phyloP scores from a whole-genome alignment of 768 basidiomycete genomes.

The Paxillus rubicundulus region DNA sequence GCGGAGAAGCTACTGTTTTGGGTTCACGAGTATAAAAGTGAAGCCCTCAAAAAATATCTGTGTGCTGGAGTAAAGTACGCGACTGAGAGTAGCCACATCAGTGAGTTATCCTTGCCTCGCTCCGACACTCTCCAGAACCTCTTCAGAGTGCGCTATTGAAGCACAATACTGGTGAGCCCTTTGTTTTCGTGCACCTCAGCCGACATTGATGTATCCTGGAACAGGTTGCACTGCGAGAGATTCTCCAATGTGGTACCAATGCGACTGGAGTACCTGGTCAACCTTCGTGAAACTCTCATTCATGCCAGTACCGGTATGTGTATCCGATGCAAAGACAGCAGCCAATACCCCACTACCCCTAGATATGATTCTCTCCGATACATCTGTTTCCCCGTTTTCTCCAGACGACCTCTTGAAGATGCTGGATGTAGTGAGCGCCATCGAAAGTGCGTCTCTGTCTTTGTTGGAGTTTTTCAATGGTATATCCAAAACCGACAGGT shows the following conservation, averaged over 20 bases:
- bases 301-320: conserved; percentile 7
- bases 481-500: not conserved
- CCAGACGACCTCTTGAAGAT: conserved; percentile 8
- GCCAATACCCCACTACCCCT: conserved; percentile 1
- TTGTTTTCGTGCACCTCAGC: not conserved
- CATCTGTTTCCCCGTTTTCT: conserved; percentile 14
- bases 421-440: conserved; percentile 4
- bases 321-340: not conserved
- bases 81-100: conserved; percentile 6
- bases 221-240: conserved; percentile 25
- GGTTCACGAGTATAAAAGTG: not conserved
- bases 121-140: not conserved
- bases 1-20: conserved; percentile 8
- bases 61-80: conserved; percentile 3
- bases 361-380: conserved; percentile 16
- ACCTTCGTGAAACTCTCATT: conserved; percentile 6
- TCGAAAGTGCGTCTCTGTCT: not conserved
- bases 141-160: conserved; percentile 21
- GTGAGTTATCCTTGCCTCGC: not conserved
- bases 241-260: conserved; percentile 5
- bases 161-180: conserved; percentile 24
- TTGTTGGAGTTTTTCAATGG: not conserved
- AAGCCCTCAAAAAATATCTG: not conserved
- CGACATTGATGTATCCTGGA: not conserved
- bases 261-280: not conserved